These are phyloP conservation scores for Paecilomyces niveus DNA, from an alignment of 2,329 filamentous ascomycete genomes.

Conservation along the genomic window DNA sequence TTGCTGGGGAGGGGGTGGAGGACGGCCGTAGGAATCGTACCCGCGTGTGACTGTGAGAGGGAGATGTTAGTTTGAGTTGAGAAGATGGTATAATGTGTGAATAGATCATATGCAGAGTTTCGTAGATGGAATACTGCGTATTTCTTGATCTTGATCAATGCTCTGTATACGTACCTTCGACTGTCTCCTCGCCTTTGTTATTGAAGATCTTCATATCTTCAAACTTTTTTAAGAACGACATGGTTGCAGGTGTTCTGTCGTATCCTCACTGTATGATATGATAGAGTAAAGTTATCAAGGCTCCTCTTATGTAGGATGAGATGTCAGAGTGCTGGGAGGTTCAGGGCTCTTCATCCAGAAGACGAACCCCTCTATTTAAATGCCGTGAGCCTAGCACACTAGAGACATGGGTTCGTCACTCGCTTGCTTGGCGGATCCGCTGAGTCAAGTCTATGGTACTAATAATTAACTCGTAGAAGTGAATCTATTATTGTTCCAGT, in stretches of 20 bases:
- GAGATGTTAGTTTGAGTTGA: background rate
- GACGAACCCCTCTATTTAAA: background rate
- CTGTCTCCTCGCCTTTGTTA: slow-evolving; percentile 26
- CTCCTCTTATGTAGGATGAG: background rate
- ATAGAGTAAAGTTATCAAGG: background rate
- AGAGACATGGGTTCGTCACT: background rate
- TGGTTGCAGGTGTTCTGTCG: slow-evolving; percentile 10
- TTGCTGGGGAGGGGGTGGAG: slow-evolving; percentile 10
- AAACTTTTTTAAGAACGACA: slow-evolving; percentile 43
- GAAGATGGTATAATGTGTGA: background rate
- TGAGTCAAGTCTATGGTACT: background rate
- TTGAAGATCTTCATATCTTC: slow-evolving; percentile 43
- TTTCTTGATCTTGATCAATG: background rate
- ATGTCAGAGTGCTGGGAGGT: background rate
- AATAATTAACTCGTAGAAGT: background rate
- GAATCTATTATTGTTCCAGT: background rate
- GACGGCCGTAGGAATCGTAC: slow-evolving; percentile 2
- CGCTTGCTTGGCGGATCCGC: background rate
- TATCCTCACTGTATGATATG: background rate
- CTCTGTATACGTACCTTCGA: slow-evolving; percentile 8
- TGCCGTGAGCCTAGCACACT: background rate
- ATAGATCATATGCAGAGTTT: too few relatives aligned
- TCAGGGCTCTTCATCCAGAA: background rate
- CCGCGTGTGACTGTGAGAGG: background rate
- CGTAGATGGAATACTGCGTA: background rate